Evolutionary conservation across 2,329 filamentous ascomycete species (phyloP).

Genomic region (Colletotrichum navitas): DNA sequence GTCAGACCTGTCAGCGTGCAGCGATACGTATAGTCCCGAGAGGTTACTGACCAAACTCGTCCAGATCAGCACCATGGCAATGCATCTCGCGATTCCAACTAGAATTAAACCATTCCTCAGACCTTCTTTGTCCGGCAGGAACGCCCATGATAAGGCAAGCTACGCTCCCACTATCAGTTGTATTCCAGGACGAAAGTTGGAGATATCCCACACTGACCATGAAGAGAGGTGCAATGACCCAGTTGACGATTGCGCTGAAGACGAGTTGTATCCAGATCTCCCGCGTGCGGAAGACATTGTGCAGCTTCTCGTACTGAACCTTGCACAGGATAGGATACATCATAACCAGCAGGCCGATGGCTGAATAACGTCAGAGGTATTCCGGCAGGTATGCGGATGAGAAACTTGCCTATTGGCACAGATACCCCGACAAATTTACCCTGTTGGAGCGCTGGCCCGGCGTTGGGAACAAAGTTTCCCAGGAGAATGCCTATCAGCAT

Average conservation of each 20-base stretch:
- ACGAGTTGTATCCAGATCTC: conserved; percentile 82
- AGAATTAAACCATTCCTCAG: conserved; percentile 79
- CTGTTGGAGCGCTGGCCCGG: conserved; percentile 72
- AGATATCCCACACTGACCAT: conserved; percentile 69
- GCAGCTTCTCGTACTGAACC: conserved; percentile 81
- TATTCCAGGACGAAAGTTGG: accelerated
- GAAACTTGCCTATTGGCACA: conserved; percentile 69
- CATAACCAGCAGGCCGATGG: conserved; percentile 86
- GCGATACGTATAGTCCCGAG: too few species aligned
- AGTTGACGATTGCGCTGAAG: conserved; percentile 83
- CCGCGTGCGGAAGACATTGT: conserved; percentile 71
- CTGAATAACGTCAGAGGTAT: conserved; percentile 54
- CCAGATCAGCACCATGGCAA: conserved; percentile 87
- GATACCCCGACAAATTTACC: conserved; percentile 80
- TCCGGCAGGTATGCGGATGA: background rate
- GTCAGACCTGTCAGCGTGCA: background rate
- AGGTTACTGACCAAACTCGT: conserved; percentile 63
- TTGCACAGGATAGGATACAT: conserved; percentile 96
- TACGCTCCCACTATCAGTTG: conserved; percentile 46
- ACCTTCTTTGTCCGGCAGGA: conserved; percentile 69
- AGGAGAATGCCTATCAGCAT: conserved; percentile 82
- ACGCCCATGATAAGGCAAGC: conserved; percentile 77
- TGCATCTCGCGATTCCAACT: conserved; percentile 87
- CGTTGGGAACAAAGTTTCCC: conserved; percentile 78
- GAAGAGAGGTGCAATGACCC: conserved; percentile 84